A percentile compares a stretch with the other conserved stretches of the same genome.
These are phyloP conservation scores for Phalaenopsis equestris DNA, from an alignment of 106 monocot species.

Conservation along the genomic window DNA sequence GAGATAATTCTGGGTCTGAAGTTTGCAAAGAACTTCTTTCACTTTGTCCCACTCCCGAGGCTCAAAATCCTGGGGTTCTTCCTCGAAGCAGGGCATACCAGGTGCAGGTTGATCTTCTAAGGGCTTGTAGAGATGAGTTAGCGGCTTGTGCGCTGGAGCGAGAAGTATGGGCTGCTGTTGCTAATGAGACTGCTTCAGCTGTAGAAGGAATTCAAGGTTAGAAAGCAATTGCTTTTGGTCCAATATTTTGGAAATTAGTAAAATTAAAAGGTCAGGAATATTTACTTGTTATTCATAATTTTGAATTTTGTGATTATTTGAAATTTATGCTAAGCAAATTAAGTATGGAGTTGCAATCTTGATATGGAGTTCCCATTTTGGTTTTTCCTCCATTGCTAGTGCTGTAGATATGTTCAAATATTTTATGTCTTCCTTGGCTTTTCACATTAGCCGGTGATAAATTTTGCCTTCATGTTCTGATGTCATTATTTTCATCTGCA, in stretches of 20 bases:
- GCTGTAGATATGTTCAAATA: too few relatives aligned
- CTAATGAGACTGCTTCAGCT: conserved; percentile 69
- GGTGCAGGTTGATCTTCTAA: conserved; percentile 90
- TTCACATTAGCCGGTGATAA: too few relatives aligned
- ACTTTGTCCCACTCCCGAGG: conserved; percentile 26
- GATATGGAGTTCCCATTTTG: too few relatives aligned
- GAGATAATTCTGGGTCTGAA: conserved; percentile 36
- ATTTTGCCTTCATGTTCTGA: too few relatives aligned
- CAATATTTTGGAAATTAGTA: not conserved
- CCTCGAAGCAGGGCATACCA: conserved; percentile 81
- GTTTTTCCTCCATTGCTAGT: too few relatives aligned
- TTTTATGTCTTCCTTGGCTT: too few relatives aligned
- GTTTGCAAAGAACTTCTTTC: conserved; percentile 64
- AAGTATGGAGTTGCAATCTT: not conserved
- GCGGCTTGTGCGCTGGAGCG: conserved; percentile 43
- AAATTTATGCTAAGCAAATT: not conserved
- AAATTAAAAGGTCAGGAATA: too few relatives aligned
- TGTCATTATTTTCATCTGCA: too few relatives aligned
- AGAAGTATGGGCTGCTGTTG: conserved; percentile 77
- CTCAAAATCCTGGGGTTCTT: conserved; percentile 42
- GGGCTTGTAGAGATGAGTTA: conserved; percentile 67
- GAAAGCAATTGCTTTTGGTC: not conserved
- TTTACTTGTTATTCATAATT: not conserved
- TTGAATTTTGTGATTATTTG: not conserved
- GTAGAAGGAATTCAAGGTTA: conserved; percentile 59